Percentiles rank a stretch among this genome's conserved stretches.
Evolutionary conservation across 2,329 filamentous ascomycete species (phyloP).

Genomic region (Trichophyton schoenleinii): DNA sequence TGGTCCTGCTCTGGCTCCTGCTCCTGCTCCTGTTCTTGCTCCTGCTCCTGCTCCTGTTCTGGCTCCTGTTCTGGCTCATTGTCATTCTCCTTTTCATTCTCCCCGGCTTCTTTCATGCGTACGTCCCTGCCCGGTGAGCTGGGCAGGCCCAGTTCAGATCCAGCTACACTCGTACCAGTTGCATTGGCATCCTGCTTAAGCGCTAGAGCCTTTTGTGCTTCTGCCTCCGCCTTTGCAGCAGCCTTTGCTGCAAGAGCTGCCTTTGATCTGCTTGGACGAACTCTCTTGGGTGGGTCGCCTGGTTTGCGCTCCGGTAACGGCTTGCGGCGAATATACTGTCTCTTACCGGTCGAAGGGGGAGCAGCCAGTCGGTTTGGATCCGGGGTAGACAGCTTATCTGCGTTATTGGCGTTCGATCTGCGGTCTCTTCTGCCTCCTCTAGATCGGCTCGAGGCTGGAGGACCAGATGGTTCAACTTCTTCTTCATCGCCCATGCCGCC

Average conservation of each 20-base stretch:
- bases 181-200: not conserved
- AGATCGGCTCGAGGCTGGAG: slow-evolving; percentile 1
- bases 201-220: not conserved
- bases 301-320: not conserved
- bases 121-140: slow-evolving; percentile 3
- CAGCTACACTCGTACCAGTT: not conserved
- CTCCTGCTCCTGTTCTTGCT: no score
- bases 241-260: not conserved
- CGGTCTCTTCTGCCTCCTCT: slow-evolving; percentile 5
- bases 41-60: no score
- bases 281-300: not conserved
- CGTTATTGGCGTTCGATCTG: not conserved
- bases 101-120: not conserved
- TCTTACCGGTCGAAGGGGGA: not conserved
- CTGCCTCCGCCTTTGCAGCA: not conserved
- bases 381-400: not conserved
- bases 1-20: not conserved
- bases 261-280: not conserved
- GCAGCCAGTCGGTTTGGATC: not conserved
- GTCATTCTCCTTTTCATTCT: not conserved
- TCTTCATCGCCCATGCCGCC: not conserved
- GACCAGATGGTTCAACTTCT: slow-evolving; percentile 4
- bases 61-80: no score
- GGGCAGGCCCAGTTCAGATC: not conserved
- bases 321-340: not conserved